phyloP scores from a whole-genome alignment of 1,284 basidiomycete species.

The Phylloporus sp. region DNA sequence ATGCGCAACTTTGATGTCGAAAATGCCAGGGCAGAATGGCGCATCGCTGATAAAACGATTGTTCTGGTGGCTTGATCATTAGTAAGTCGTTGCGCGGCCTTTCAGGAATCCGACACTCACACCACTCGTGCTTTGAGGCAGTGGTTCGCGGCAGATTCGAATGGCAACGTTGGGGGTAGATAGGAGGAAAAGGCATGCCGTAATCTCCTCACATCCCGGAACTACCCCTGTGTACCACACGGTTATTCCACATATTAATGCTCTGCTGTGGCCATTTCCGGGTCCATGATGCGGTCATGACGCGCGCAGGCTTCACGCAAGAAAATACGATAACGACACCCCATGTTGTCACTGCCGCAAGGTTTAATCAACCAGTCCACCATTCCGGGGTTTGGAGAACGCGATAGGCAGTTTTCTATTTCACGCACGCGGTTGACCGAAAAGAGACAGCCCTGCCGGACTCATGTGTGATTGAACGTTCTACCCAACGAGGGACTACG shows the following conservation, averaged over 20 bases:
- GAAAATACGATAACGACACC: not conserved
- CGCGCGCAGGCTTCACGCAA: not conserved
- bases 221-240: not conserved
- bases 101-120: not conserved
- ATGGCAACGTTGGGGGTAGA: constrained; percentile 5
- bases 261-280: not conserved
- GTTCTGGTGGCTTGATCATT: constrained; percentile 43
- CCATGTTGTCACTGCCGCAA: not conserved
- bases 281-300: not conserved
- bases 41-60: constrained; percentile 52
- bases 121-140: constrained; percentile 4
- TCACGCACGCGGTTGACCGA: not conserved
- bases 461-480: no score
- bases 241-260: not conserved
- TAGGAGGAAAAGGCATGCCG: not conserved
- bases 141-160: constrained; percentile 3
- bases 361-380: not conserved
- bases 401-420: not conserved
- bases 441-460: not conserved
- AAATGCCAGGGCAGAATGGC: constrained; percentile 65
- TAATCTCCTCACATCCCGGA: constrained; percentile 9
- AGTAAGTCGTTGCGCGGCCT: not conserved
- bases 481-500: not conserved
- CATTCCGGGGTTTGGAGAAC: not conserved
- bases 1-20: constrained; percentile 63